Percentiles rank a stretch among this genome's conserved stretches.
Conservation (phyloP, 345 rosid genomes). For the Aquilaria sinensis region DNA sequence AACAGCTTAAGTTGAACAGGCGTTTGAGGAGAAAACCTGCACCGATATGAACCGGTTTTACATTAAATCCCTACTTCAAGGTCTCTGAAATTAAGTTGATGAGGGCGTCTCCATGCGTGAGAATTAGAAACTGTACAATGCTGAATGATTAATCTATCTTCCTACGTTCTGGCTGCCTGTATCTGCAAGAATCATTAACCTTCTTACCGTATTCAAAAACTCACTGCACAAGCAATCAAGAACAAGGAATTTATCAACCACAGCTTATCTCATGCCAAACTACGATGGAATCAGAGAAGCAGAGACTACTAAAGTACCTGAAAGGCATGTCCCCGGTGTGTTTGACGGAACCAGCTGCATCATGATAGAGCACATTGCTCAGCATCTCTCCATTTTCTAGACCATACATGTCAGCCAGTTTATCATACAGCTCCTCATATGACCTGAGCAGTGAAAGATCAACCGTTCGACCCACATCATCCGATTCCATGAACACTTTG, state of each 20-base stretch:
- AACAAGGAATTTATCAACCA: conserved; percentile 2
- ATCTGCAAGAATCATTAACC: conserved; percentile 67
- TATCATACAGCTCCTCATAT: conserved; percentile 62
- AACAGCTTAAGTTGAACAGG: too few relatives aligned
- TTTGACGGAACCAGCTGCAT: conserved; percentile 56
- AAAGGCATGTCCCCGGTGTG: conserved; percentile 84
- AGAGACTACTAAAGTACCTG: conserved; percentile 39
- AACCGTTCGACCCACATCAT: conserved; percentile 75
- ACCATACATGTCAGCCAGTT: conserved; percentile 74
- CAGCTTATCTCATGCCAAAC: not conserved
- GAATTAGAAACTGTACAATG: conserved; percentile 34
- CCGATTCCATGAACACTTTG: conserved; percentile 87
- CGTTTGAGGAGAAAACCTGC: too few relatives aligned
- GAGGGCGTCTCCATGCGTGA: not conserved
- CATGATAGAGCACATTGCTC: conserved; percentile 57
- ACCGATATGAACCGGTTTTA: too few relatives aligned
- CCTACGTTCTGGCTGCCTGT: conserved; percentile 54
- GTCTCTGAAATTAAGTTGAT: too few relatives aligned
- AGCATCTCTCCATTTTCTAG: conserved; percentile 56
- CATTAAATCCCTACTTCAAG: too few relatives aligned
- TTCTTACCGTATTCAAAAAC: conserved; percentile 79
- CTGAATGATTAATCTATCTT: conserved; percentile 17
- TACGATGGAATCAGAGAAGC: not conserved
- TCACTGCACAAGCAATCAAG: conserved; percentile 41
- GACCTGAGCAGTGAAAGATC: conserved; percentile 71